Base-by-base conservation (phyloP, 2,329 filamentous ascomycete species). In the Fusarium sp. region DNA sequence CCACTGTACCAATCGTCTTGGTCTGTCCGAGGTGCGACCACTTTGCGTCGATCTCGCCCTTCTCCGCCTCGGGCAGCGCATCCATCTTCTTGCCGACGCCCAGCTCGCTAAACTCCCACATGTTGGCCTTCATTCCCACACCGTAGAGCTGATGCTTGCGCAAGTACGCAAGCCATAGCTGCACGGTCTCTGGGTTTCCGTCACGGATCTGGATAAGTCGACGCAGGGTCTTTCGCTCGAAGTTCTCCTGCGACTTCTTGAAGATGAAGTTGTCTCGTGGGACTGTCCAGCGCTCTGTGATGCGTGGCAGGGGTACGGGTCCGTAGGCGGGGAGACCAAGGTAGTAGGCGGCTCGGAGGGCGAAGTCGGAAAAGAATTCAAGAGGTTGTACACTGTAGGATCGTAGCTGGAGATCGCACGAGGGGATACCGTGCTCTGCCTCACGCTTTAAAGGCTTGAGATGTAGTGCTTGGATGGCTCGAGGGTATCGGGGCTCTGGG, bases 201-300 rank as follows among this genome's bases (percentile, higher is more conserved):
- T 98, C 96, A 69, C 93, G 91, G 75, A 99, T 96, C 80, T 97
- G 94, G 51, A 99, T 94, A 73, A 97, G 79, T 15, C 96, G 85
- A 54, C 94, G 88, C 73, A 94, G 80, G 2, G 96, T 99, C 62
- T 96, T 90, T 54, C 96, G 87, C 82, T 98, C 95, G 75, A 97
- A 99, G 80, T 99, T 99, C 82, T 99, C 96, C 80, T 99, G 94
- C 36, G 89, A 91, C 82, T 99, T 99, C 82, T 98, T 99, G 84
- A 93, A 92, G 69, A 97, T 93, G 83, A 99, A 99, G 78, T 92
- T 91, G 75, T 88, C 88, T 74, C 89, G 88, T 11, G 94, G 93
- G 3, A 98, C 94, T 1, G 96, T 98, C 96, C 96, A 99, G 73
- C 94, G 88, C 83, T 99, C 93, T 17, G 88, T 91, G 68, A 95